Percentiles rank a stretch among this genome's conserved stretches.
phyloP scores from a whole-genome alignment of 352 stramenopile species.

The Globisporangium alternatum region DNA sequence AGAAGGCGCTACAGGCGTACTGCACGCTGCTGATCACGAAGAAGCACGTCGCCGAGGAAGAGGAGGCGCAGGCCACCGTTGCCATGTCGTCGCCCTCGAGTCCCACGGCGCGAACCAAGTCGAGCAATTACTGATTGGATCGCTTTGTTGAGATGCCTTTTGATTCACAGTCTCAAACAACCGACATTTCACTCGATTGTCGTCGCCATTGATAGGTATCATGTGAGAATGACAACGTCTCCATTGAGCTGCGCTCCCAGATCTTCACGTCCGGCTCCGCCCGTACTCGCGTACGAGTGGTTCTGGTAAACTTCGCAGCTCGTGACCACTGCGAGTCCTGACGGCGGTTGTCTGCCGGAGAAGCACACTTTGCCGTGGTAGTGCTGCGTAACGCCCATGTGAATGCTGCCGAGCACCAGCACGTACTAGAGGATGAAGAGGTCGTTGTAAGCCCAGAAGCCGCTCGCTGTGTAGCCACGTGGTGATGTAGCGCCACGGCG shows the following conservation, averaged over 20 bases:
- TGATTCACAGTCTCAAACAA: too few species aligned
- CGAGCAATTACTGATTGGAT: background rate
- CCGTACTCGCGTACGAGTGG: background rate
- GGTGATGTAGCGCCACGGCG: too few species aligned
- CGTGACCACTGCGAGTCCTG: background rate
- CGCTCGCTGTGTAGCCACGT: too few species aligned
- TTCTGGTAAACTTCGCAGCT: background rate
- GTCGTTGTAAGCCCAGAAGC: background rate
- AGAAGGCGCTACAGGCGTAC: conserved; percentile 69
- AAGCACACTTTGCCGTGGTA: conserved; percentile 1
- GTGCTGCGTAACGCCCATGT: background rate
- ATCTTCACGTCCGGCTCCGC: background rate
- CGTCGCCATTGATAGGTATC: too few species aligned
- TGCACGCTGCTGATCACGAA: conserved; percentile 63
- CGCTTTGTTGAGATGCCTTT: too few species aligned
- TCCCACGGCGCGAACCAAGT: background rate
- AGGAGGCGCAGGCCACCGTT: conserved; percentile 18
- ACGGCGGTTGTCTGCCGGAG: background rate
- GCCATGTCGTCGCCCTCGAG: background rate
- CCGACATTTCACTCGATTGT: too few species aligned
- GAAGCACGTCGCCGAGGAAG: conserved; percentile 33
- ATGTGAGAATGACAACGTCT: background rate
- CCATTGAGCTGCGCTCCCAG: background rate
- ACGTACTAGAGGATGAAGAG: background rate
- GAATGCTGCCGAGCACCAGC: background rate